These are phyloP conservation scores for Pholiota molesta DNA, from an alignment of 768 basidiomycete genomes.

Conservation along the genomic window DNA sequence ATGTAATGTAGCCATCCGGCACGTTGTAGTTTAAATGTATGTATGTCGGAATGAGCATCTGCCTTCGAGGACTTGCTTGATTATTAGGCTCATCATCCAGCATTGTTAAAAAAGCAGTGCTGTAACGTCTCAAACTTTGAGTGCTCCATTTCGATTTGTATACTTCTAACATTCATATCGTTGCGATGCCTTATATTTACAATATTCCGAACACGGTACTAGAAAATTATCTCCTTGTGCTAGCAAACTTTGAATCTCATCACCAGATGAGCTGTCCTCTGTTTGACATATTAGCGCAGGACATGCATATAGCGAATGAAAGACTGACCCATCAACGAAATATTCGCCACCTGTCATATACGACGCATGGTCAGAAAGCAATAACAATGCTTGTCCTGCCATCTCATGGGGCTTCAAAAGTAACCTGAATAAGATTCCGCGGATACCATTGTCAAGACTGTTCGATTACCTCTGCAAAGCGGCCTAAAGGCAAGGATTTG, in stretches of 20 bases:
- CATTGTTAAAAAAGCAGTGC: too few species aligned
- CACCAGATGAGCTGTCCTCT: not conserved
- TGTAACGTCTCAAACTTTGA: too few species aligned
- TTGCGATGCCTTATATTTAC: too few species aligned
- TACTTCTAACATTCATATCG: too few species aligned
- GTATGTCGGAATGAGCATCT: not conserved
- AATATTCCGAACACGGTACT: too few species aligned
- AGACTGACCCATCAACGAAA: slow-evolving; percentile 55
- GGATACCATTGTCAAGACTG: not conserved
- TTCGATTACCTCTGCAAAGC: slow-evolving; percentile 54
- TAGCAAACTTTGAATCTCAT: not conserved
- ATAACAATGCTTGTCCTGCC: slow-evolving; percentile 52
- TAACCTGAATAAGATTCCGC: not conserved
- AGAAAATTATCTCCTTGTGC: too few species aligned
- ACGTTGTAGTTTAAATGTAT: slow-evolving; percentile 5
- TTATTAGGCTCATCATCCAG: too few species aligned
- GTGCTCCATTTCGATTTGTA: too few species aligned
- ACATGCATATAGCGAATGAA: not conserved
- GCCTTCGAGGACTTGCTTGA: too few species aligned
- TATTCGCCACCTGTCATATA: slow-evolving; percentile 66
- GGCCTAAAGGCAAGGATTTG: slow-evolving; percentile 50
- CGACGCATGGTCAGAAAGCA: slow-evolving; percentile 52
- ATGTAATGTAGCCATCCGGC: slow-evolving; percentile 4
- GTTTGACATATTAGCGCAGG: too few species aligned
- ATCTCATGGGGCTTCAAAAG: slow-evolving; percentile 55